Evolutionary conservation across 2,329 filamentous ascomycete species (phyloP).

Genomic region (Claviceps monticola): DNA sequence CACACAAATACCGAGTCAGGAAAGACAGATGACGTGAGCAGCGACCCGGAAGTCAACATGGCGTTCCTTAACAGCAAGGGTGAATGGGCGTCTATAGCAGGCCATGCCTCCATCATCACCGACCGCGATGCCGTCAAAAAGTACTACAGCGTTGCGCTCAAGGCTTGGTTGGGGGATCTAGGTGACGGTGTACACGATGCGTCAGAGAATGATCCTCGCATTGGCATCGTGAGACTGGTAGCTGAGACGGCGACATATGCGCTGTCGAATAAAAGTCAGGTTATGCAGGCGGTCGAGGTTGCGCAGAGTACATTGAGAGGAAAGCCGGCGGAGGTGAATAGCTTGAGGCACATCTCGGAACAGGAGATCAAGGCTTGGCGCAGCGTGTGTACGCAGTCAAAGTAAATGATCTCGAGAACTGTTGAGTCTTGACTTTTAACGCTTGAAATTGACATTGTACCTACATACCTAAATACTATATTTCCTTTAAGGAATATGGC

Average conservation of each 20-base stretch:
- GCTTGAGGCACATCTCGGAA: conserved; percentile 58
- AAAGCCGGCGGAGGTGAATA: conserved; percentile 57
- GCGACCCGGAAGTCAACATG: conserved; percentile 64
- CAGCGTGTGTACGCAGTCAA: not conserved
- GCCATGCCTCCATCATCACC: conserved; percentile 53
- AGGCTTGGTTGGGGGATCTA: conserved; percentile 78
- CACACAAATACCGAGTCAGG: conserved; percentile 83
- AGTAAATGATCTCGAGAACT: not conserved
- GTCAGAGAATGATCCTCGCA: conserved; percentile 65
- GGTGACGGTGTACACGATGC: conserved; percentile 76
- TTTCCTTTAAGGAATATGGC: too few relatives aligned
- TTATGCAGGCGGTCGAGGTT: conserved; percentile 54
- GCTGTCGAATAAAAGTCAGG: conserved; percentile 44
- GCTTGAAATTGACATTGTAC: too few relatives aligned
- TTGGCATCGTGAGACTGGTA: conserved; percentile 68
- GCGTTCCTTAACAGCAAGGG: conserved; percentile 63
- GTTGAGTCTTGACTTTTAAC: too few relatives aligned
- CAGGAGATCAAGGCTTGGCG: conserved; percentile 50
- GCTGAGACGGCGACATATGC: conserved; percentile 61
- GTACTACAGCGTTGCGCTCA: conserved; percentile 59
- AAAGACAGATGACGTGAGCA: conserved; percentile 69
- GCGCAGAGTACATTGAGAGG: conserved; percentile 65
- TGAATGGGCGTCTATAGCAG: conserved; percentile 81
- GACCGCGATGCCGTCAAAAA: conserved; percentile 56
- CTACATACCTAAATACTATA: too few relatives aligned